Evolutionary conservation across 306 rosid genomes (phyloP).

Genomic region (Myrica gale): DNA sequence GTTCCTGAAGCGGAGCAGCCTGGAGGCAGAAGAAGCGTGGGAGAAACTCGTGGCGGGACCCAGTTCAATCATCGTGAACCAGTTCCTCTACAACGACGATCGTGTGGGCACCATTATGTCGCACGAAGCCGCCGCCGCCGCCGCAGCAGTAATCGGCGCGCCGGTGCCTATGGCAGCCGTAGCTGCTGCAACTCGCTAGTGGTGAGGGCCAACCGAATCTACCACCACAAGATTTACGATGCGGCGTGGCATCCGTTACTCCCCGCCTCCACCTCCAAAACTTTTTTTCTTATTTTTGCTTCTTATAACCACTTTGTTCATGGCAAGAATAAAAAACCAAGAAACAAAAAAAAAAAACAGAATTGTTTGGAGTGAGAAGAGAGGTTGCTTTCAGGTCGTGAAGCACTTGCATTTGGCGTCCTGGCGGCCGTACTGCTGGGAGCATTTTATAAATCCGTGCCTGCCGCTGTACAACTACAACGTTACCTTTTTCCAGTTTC

Average conservation of each 20-base stretch:
- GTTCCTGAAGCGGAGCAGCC: constrained; percentile 11
- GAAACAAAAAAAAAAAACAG: not conserved
- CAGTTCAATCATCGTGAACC: constrained; percentile 4
- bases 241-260: not conserved
- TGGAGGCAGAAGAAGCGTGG: constrained; percentile 31
- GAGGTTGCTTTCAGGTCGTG: constrained; percentile 22
- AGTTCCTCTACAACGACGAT: constrained; percentile 19
- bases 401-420: constrained; percentile 21
- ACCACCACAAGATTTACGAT: too few relatives aligned
- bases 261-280: too few relatives aligned
- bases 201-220: constrained; percentile 9
- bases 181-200: constrained; percentile 25
- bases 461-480: not conserved
- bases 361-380: not conserved
- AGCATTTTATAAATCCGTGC: constrained; percentile 31
- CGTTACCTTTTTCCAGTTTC: not conserved
- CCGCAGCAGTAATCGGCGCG: not conserved
- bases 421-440: constrained; percentile 36
- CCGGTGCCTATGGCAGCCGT: constrained; percentile 5
- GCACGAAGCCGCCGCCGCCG: not conserved
- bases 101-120: constrained; percentile 14
- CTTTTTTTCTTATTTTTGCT: not conserved
- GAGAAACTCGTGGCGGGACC: constrained; percentile 34
- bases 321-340: not conserved
- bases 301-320: not conserved